Percentiles rank a stretch among this genome's conserved stretches.
These are phyloP conservation scores for Clavispora carvajalis DNA, from an alignment of 805 yeast genomes.

Conservation along the genomic window DNA sequence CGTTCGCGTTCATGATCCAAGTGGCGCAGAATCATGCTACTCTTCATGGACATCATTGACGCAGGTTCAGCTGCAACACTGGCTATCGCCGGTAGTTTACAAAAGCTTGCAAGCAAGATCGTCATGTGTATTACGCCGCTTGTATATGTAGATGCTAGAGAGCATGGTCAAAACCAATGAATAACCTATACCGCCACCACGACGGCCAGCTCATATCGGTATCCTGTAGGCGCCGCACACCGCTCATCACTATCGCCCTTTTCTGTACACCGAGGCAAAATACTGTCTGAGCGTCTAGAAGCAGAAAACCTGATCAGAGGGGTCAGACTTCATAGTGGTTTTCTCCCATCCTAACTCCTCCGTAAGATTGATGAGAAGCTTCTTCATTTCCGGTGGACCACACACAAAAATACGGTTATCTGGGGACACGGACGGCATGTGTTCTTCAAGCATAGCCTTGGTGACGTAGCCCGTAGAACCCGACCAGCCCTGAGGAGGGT, in stretches of 20 bases:
- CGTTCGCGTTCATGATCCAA: no score
- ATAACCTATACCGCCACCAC: no score
- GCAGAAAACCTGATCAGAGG: conserved; percentile 55
- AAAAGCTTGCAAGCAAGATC: no score
- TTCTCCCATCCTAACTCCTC: conserved; percentile 59
- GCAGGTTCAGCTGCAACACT: no score
- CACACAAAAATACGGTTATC: conserved; percentile 62
- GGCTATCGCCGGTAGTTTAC: no score
- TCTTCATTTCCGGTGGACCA: conserved; percentile 72
- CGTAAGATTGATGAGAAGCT: conserved; percentile 43
- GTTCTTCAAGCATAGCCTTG: conserved; percentile 48
- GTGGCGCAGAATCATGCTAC: no score
- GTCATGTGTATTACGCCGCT: no score
- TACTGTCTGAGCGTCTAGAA: conserved; percentile 40
- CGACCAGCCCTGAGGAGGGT: conserved; percentile 48
- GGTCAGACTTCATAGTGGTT: conserved; percentile 40
- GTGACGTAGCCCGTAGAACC: conserved; percentile 59
- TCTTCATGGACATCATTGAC: no score
- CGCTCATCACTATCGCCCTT: not conserved
- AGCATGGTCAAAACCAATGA: no score
- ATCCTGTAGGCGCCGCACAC: not conserved
- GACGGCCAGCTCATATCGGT: no score
- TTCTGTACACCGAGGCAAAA: not conserved
- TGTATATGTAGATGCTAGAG: no score
- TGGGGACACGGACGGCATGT: conserved; percentile 46